These are phyloP conservation scores for Quercus dentata DNA, from an alignment of 306 rosid species.

Conservation along the genomic window DNA sequence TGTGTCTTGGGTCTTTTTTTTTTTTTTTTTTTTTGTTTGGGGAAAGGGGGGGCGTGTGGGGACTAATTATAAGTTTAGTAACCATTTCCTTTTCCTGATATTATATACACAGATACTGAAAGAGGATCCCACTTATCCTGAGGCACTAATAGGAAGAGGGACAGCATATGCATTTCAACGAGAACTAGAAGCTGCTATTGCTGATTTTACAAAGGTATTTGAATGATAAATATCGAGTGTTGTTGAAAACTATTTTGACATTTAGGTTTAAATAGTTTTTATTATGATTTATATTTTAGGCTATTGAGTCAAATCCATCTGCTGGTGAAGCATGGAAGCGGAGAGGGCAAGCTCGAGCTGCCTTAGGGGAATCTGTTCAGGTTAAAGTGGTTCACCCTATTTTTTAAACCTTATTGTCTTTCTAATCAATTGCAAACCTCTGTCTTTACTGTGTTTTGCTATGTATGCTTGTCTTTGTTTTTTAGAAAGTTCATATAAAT, in stretches of 20 bases:
- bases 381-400: slow-evolving; percentile 43
- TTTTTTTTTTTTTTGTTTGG: background rate
- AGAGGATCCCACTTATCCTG: slow-evolving; percentile 90
- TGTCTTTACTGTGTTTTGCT: slow-evolving; percentile 2
- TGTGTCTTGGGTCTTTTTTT: slow-evolving; percentile 7
- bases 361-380: slow-evolving; percentile 87
- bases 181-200: slow-evolving; percentile 83
- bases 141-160: slow-evolving; percentile 97
- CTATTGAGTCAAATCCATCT: slow-evolving; percentile 76
- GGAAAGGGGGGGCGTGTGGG: background rate
- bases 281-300: slow-evolving; percentile 47
- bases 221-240: slow-evolving; percentile 13
- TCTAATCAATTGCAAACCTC: slow-evolving; percentile 8
- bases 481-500: background rate
- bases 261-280: slow-evolving; percentile 12
- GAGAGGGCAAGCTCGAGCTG: slow-evolving; percentile 99
- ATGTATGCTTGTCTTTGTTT: background rate
- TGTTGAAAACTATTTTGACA: slow-evolving; percentile 13
- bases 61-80: background rate
- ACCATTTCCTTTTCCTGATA: slow-evolving; percentile 6
- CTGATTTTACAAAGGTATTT: slow-evolving; percentile 89
- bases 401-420: slow-evolving; percentile 2
- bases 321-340: slow-evolving; percentile 99
- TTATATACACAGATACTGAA: slow-evolving; percentile 66
- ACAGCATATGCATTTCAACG: slow-evolving; percentile 92